Evolutionary conservation across 2,329 filamentous ascomycete species (phyloP), one percentile per base, ranked within the genome.

Genomic region (Cercospora brassicicola): DNA sequence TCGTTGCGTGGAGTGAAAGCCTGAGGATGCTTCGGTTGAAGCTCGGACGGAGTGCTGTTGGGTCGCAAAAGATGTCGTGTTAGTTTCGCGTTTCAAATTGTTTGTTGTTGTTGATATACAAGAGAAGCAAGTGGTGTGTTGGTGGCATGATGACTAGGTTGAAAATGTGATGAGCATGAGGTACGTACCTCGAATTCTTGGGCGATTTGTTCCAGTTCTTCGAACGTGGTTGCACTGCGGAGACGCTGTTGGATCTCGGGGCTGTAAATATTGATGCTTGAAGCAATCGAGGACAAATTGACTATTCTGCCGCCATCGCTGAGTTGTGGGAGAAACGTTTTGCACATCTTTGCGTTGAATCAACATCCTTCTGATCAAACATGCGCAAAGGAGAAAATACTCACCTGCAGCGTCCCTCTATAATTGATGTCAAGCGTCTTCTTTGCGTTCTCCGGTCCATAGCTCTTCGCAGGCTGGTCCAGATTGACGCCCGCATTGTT

Each of bases 401-500:
- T 64, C 62, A 79, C 76, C 55, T 78, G 72, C n/a, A 78, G 64
- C 6, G 76, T 79, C 36, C 78, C 79, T 55, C 73, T 67, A 64
- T 78, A 81, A 63, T 79, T 80, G 36, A 77, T 75, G 60, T 78
- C 75, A 6, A 80, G 66, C 53, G 77, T 79, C 69, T 67, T 72
- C 65, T 67, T 74, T 20, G 74, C 78, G 62, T 74, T 75, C 33
- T 75, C 76, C 8, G 57, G 59, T 18, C 67, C 70, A 61, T 78
- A 75, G 3, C 63, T 30, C 36, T 74, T 63, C 28, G 31, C 62
- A 0, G 51, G 59, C 7, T 66, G 62, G 64, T 78, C 75, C 18
- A 76, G 70, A 33, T 78, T 79, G 42, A 79, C 69, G n/a, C 75
- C 75, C 2, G 78, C 77, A 73, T 80, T 80, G 67, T 80, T 79